Percentiles rank a stretch among this genome's conserved stretches.
Evolutionary conservation across 2,329 filamentous ascomycete genomes (phyloP).

Genomic region (Neofusicoccum laricinum): DNA sequence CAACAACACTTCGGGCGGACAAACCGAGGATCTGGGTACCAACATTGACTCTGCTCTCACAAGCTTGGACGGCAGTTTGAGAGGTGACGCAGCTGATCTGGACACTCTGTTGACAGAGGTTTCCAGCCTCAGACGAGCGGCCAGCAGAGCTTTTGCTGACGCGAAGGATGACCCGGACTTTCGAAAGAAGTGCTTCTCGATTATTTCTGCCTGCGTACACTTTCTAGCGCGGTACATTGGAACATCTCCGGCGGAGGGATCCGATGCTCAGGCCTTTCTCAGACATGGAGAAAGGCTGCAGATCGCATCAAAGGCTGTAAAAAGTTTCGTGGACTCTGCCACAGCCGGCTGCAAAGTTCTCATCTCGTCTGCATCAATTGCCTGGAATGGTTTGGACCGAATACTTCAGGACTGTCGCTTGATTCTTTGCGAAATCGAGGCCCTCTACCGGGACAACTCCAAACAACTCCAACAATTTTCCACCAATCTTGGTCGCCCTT

Average conservation of each 20-base stretch:
- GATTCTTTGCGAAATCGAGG: conserved; percentile 27
- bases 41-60: conserved; percentile 26
- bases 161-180: neutral
- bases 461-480: conserved; percentile 9
- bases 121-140: conserved; percentile 21
- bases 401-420: conserved; percentile 32
- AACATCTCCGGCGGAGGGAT: conserved; percentile 19
- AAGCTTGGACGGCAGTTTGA: conserved; percentile 28
- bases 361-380: conserved; percentile 20
- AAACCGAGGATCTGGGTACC: conserved; percentile 21
- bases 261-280: conserved; percentile 18
- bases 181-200: conserved; percentile 19
- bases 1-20: conserved; percentile 23
- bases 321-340: conserved; percentile 36
- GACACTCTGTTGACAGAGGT: conserved; percentile 35
- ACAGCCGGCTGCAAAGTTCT: conserved; percentile 31
- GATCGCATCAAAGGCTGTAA: conserved; percentile 24
- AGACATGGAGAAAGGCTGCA: neutral
- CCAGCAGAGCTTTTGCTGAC: conserved; percentile 25
- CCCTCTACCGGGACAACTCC: conserved; percentile 17
- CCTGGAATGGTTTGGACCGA: conserved; percentile 32
- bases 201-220: conserved; percentile 30
- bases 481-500: conserved; percentile 26
- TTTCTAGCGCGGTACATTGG: conserved; percentile 35
- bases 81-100: conserved; percentile 31